phyloP scores from a whole-genome alignment of 345 rosid genomes.

The Euphorbia pulcherrima region DNA sequence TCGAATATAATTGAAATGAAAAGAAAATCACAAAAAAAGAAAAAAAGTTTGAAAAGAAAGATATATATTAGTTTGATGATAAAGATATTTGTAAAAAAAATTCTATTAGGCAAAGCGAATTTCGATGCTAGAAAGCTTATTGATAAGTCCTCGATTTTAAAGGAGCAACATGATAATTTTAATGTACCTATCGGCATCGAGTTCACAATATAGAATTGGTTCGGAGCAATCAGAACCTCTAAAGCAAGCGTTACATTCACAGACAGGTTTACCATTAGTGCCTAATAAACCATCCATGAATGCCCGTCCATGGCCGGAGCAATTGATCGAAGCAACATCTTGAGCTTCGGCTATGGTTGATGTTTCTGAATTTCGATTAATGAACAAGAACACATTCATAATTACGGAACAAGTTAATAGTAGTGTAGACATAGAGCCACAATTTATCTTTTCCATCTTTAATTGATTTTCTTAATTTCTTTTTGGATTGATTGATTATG shows the following conservation, averaged over 20 bases:
- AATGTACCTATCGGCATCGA: slow-evolving; percentile 24
- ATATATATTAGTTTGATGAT: too few relatives aligned
- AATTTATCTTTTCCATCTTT: slow-evolving; percentile 1
- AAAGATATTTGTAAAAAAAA: too few relatives aligned
- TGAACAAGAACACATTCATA: neutral
- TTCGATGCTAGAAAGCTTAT: too few relatives aligned
- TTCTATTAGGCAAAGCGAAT: too few relatives aligned
- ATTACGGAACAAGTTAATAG: neutral
- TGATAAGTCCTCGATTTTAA: too few relatives aligned
- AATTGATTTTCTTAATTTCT: neutral
- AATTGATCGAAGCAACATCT: slow-evolving; percentile 9
- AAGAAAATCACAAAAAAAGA: too few relatives aligned
- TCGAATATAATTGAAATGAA: too few relatives aligned
- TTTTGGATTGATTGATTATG: neutral
- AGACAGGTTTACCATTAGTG: slow-evolving; percentile 10
- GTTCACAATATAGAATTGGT: slow-evolving; percentile 11
- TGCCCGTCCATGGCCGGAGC: slow-evolving; percentile 29
- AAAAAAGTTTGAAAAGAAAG: too few relatives aligned
- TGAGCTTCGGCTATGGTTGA: slow-evolving; percentile 15
- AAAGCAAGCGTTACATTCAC: slow-evolving; percentile 25
- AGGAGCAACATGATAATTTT: too few relatives aligned
- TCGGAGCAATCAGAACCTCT: slow-evolving; percentile 22
- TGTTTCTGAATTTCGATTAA: slow-evolving; percentile 6
- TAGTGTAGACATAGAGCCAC: neutral
- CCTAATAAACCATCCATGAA: slow-evolving; percentile 19